Percentiles rank a stretch among this genome's conserved stretches.
Conservation (phyloP, 2,329 filamentous ascomycete genomes). For the Alternaria conjuncta region DNA sequence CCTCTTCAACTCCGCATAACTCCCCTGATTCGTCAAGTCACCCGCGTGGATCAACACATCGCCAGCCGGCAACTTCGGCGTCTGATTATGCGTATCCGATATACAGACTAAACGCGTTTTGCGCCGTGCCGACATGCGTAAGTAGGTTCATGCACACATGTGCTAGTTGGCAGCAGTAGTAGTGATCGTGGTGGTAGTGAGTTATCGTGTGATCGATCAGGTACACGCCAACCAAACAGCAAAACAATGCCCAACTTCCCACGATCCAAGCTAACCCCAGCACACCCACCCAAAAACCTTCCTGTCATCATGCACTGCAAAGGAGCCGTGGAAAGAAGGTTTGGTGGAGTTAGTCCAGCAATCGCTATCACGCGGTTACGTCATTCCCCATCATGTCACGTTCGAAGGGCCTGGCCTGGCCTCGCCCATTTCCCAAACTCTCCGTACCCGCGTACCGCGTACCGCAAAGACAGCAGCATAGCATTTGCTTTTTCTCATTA, state of each 20-base stretch:
- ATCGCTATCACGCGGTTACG: background rate
- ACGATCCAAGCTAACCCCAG: background rate
- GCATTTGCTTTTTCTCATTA: background rate
- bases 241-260: background rate
- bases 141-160: background rate
- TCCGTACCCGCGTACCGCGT: background rate
- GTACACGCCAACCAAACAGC: background rate
- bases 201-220: background rate
- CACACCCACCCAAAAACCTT: background rate
- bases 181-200: background rate
- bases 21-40: constrained; percentile 77
- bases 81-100: constrained; percentile 76
- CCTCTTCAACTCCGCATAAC: constrained; percentile 62
- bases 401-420: background rate
- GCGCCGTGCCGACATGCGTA: constrained; percentile 2
- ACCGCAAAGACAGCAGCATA: background rate
- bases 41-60: constrained; percentile 79
- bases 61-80: constrained; percentile 69
- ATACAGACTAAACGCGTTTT: constrained; percentile 74
- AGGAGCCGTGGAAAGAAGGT: background rate
- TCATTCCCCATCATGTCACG: background rate
- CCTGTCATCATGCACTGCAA: background rate
- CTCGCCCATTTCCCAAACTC: background rate
- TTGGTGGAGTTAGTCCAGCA: background rate
- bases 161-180: background rate